These are phyloP conservation scores for Oidiodendron maius DNA, from an alignment of 495 filamentous ascomycete species.

Conservation along the genomic window DNA sequence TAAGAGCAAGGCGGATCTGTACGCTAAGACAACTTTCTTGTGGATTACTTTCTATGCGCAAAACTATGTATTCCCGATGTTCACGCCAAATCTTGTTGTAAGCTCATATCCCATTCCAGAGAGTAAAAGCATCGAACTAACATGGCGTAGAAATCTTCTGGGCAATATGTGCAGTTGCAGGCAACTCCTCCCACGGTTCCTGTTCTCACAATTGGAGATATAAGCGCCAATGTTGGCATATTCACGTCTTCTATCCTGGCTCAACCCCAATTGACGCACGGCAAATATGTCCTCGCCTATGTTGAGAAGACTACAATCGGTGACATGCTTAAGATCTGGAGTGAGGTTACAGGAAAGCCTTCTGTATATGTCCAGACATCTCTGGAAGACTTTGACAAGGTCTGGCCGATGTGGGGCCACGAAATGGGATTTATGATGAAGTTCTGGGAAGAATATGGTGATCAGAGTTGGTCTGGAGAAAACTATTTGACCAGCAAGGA, in stretches of 20 bases:
- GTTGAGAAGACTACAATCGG: conserved; percentile 24
- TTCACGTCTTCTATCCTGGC: conserved; percentile 34
- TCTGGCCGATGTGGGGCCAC: conserved; percentile 31
- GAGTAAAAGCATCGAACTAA: conserved; percentile 9
- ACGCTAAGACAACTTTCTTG: conserved; percentile 33
- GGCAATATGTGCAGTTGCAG: conserved; percentile 30
- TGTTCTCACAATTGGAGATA: conserved; percentile 33
- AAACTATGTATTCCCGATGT: conserved; percentile 28
- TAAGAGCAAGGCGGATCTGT: conserved; percentile 21
- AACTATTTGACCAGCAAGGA: conserved; percentile 7
- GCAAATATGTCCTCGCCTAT: conserved; percentile 26
- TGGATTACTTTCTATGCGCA: conserved; percentile 31
- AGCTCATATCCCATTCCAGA: conserved; percentile 2
- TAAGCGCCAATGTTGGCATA: conserved; percentile 28
- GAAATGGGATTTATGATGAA: conserved; percentile 37
- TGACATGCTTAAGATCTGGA: conserved; percentile 34
- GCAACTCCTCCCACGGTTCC: conserved; percentile 24
- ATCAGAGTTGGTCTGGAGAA: conserved; percentile 27
- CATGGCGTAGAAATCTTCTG: conserved; percentile 20
- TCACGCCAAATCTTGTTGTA: conserved; percentile 22
- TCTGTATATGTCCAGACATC: conserved; percentile 19
- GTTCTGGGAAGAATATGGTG: conserved; percentile 28
- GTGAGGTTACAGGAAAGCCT: conserved; percentile 22
- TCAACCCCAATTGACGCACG: conserved; percentile 26
- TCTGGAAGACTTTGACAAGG: conserved; percentile 21